A percentile compares a stretch with the other conserved stretches of the same genome.
phyloP scores from a whole-genome alignment of 306 rosid species.

The Fragaria vesca region DNA sequence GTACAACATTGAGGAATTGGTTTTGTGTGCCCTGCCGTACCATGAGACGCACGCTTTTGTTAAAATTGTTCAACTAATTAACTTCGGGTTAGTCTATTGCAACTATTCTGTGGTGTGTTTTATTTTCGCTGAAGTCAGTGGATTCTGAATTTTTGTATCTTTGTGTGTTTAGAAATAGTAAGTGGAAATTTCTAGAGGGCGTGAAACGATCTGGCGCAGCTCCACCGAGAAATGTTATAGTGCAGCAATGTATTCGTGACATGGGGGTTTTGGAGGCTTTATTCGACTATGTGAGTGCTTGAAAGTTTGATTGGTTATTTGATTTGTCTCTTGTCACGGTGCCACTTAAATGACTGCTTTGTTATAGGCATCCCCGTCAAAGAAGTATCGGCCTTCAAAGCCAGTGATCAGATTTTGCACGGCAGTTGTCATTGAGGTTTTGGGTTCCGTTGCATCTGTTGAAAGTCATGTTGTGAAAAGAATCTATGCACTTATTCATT shows the following conservation, averaged over 20 bases:
- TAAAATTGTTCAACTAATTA: constrained; percentile 66
- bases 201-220: constrained; percentile 84
- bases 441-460: constrained; percentile 61
- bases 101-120: constrained; percentile 17
- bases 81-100: constrained; percentile 51
- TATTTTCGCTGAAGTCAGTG: constrained; percentile 16
- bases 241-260: constrained; percentile 82
- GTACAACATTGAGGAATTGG: constrained; percentile 66
- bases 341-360: constrained; percentile 19
- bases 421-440: constrained; percentile 76
- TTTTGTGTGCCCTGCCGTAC: constrained; percentile 76
- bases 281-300: constrained; percentile 77
- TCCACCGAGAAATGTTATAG: constrained; percentile 79
- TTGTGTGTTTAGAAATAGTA: constrained; percentile 53
- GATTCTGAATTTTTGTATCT: constrained; percentile 25
- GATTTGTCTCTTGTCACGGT: neutral
- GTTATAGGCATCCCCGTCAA: constrained; percentile 64
- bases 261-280: constrained; percentile 64
- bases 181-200: constrained; percentile 79
- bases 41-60: constrained; percentile 88
- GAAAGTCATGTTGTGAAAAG: constrained; percentile 62
- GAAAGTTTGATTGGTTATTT: constrained; percentile 24
- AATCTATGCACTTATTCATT: constrained; percentile 66
- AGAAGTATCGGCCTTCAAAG: constrained; percentile 66
- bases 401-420: constrained; percentile 70